These are phyloP conservation scores for Teunomyces funiuensis DNA, from an alignment of 805 yeast genomes.

Conservation along the genomic window DNA sequence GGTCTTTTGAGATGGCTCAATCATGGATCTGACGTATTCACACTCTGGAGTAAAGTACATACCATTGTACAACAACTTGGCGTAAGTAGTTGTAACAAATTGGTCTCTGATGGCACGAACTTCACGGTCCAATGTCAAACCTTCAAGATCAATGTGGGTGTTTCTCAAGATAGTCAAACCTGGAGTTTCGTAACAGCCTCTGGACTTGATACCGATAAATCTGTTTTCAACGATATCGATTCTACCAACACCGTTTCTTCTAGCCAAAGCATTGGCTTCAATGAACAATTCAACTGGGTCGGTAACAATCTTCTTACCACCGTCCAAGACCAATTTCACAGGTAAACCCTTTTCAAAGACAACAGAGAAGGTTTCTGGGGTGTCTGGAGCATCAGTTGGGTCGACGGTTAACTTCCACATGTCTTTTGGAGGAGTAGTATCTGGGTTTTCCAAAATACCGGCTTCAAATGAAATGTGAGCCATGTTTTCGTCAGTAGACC, in stretches of 20 bases:
- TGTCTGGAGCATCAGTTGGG: conserved; percentile 91
- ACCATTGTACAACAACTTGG: conserved; percentile 92
- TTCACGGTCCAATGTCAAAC: conserved; percentile 95
- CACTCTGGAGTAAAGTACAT: conserved; percentile 98
- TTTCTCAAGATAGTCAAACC: conserved; percentile 92
- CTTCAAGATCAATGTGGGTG: conserved; percentile 95
- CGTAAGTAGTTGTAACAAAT: conserved; percentile 90
- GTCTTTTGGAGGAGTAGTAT: conserved; percentile 98
- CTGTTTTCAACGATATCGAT: conserved; percentile 98
- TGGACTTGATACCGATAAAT: conserved; percentile 96
- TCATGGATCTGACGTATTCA: conserved; percentile 92
- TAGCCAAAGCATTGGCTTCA: conserved; percentile 90
- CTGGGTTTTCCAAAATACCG: conserved; percentile 98
- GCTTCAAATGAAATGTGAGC: conserved; percentile 99
- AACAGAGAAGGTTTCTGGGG: conserved; percentile 85
- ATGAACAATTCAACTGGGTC: conserved; percentile 91
- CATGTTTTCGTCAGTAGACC: conserved; percentile 99
- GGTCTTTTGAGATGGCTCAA: conserved; percentile 88
- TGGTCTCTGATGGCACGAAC: conserved; percentile 95
- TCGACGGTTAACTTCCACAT: conserved; percentile 99
- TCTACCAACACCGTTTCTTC: conserved; percentile 99
- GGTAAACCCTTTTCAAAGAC: conserved; percentile 88
- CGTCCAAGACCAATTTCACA: conserved; percentile 69
- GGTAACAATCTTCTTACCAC: conserved; percentile 59
- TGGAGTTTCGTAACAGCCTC: conserved; percentile 99